These are phyloP conservation scores for Pilobolus umbonatus DNA, from an alignment of 192 early-diverging fungal species.

Conservation along the genomic window DNA sequence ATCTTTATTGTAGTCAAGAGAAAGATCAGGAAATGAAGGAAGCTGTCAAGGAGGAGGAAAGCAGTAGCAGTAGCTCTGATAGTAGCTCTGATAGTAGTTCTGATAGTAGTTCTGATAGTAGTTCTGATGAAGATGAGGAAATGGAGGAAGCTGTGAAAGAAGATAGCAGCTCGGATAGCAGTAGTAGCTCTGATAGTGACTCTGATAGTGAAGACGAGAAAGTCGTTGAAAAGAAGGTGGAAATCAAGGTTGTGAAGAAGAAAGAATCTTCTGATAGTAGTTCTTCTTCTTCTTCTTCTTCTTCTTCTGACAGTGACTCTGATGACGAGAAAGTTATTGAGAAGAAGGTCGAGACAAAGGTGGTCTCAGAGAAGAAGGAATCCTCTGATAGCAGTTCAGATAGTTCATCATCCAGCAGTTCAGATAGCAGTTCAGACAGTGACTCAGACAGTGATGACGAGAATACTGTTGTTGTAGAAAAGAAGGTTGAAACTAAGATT, in stretches of 20 bases:
- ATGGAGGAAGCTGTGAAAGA: conserved; percentile 20
- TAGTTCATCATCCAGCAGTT: conserved; percentile 22
- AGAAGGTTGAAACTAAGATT: conserved; percentile 16
- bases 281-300: conserved; percentile 14
- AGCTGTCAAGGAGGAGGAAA: not conserved
- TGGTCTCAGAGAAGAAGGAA: too few relatives aligned
- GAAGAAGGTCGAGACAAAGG: not conserved
- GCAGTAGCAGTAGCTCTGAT: conserved; percentile 1
- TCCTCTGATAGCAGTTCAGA: conserved; percentile 11
- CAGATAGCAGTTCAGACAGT: conserved; percentile 22
- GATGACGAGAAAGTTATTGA: conserved; percentile 2
- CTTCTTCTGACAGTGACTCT: conserved; percentile 18
- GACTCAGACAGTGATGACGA: conserved; percentile 24
- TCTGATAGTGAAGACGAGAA: conserved; percentile 16
- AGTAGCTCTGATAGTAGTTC: conserved; percentile 3
- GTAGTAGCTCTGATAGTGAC: conserved; percentile 11
- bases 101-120: conserved; percentile 29
- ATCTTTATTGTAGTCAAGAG: too few relatives aligned
- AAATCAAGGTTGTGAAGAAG: too few relatives aligned
- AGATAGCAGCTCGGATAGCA: conserved; percentile 9
- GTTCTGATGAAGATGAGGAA: conserved; percentile 31
- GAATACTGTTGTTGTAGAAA: not conserved
- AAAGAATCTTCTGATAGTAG: conserved; percentile 20
- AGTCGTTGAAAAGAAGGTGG: conserved; percentile 8
- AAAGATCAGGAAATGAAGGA: conserved; percentile 20